A percentile compares a stretch with the other conserved stretches of the same genome.
Conservation (phyloP, 2,329 filamentous ascomycete species). For the Fusarium nisikadoi region DNA sequence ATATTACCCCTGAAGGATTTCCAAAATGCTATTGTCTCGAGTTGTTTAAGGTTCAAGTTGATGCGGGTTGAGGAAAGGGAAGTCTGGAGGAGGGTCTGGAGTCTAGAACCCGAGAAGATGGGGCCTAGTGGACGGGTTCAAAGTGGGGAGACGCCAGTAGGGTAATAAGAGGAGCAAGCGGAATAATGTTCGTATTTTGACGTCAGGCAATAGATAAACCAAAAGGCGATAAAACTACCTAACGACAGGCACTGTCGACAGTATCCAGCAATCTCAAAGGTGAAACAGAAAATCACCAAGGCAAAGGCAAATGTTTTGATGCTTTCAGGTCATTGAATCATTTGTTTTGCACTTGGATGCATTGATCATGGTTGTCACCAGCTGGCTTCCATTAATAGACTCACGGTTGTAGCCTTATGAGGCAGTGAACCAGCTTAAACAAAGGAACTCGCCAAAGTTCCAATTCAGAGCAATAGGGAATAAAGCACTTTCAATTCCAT, state of each 20-base stretch:
- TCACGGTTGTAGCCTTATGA: neutral
- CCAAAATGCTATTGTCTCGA: neutral
- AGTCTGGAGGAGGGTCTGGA: conserved; percentile 31
- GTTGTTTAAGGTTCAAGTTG: conserved; percentile 13
- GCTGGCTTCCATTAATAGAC: neutral
- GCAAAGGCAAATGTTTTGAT: neutral
- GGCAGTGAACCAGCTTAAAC: neutral
- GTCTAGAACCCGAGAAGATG: conserved; percentile 21
- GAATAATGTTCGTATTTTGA: neutral
- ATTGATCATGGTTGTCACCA: neutral
- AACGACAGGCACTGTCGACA: neutral
- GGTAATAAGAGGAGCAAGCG: neutral
- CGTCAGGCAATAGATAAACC: neutral
- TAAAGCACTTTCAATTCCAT: neutral
- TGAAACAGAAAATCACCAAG: neutral
- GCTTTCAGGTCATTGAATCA: neutral
- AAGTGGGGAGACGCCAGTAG: conserved; percentile 15
- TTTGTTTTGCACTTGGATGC: neutral
- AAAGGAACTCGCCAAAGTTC: neutral
- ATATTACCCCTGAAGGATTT: neutral
- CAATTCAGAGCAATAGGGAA: neutral
- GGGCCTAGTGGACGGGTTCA: conserved; percentile 13
- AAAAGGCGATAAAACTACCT: neutral
- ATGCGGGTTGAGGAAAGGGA: conserved; percentile 23
- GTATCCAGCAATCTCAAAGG: neutral